These are phyloP conservation scores for Gossypium gossypioides DNA, from an alignment of 441 rosid species.

Conservation along the genomic window DNA sequence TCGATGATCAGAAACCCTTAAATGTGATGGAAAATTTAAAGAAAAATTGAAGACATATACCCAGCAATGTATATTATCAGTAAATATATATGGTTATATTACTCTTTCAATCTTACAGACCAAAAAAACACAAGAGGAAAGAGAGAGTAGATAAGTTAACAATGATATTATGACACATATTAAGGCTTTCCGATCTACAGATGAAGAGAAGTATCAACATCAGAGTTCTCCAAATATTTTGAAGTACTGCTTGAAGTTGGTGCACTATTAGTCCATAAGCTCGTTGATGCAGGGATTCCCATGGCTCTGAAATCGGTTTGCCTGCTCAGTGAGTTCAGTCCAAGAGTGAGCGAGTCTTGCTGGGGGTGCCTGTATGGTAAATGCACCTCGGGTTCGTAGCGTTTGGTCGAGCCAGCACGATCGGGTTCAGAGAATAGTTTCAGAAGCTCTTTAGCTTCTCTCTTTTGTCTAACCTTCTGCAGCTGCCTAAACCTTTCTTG, in stretches of 20 bases:
- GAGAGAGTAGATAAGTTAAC: conserved; percentile 1
- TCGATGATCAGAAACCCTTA: background rate
- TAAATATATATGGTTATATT: conserved; percentile 13
- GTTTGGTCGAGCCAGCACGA: background rate
- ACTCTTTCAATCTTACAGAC: conserved; percentile 20
- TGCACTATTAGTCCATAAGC: conserved; percentile 22
- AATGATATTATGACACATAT: conserved; percentile 4
- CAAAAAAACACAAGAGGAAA: background rate
- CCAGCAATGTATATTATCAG: background rate
- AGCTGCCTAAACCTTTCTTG: conserved; percentile 60
- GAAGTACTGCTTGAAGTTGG: conserved; percentile 17
- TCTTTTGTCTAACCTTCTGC: conserved; percentile 48
- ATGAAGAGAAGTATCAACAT: conserved; percentile 67
- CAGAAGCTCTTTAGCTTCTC: conserved; percentile 44
- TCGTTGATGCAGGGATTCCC: conserved; percentile 14
- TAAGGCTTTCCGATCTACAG: conserved; percentile 24
- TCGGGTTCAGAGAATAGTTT: conserved; percentile 29
- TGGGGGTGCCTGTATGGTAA: conserved; percentile 14
- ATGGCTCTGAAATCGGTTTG: conserved; percentile 15
- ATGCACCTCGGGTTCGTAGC: conserved; percentile 20
- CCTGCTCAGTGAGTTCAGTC: conserved; percentile 26
- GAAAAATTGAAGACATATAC: background rate
- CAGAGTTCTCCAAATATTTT: conserved; percentile 29
- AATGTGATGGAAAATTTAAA: background rate
- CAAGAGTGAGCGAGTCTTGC: conserved; percentile 36